A percentile compares a stretch with the other conserved stretches of the same genome.
phyloP scores from a whole-genome alignment of 2,329 filamentous ascomycete species.

The Trichoderma simmonsii region DNA sequence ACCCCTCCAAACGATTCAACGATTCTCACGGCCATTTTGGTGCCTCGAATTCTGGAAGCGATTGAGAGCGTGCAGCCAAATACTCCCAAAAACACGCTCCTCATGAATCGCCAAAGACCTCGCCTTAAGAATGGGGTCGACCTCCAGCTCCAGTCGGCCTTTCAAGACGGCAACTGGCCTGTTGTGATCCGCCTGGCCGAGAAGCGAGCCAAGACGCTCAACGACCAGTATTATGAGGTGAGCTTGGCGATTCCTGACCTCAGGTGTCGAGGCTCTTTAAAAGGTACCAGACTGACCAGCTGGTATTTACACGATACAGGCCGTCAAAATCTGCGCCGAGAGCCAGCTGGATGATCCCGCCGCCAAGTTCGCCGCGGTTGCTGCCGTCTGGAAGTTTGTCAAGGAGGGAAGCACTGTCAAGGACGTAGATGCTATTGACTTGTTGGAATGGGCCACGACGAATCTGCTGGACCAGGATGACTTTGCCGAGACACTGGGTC shows the following conservation, averaged over 20 bases:
- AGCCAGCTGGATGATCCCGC: conserved; percentile 49
- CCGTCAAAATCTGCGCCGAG: conserved; percentile 49
- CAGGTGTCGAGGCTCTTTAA: not conserved
- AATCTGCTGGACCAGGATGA: conserved; percentile 38
- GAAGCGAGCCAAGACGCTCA: conserved; percentile 46
- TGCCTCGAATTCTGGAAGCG: not conserved
- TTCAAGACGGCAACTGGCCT: conserved; percentile 53
- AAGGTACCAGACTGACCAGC: not conserved
- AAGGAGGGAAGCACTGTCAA: conserved; percentile 45
- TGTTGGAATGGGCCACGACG: conserved; percentile 54
- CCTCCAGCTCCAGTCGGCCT: conserved; percentile 54
- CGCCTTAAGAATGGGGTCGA: conserved; percentile 50
- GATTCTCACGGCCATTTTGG: not conserved
- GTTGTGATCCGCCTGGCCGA: conserved; percentile 50
- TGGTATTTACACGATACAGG: conserved; percentile 37
- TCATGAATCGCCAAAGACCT: conserved; percentile 36
- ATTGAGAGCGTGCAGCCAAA: not conserved
- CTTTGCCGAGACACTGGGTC: conserved; percentile 48
- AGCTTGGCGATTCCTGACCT: conserved; percentile 18
- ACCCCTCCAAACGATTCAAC: conserved; percentile 6
- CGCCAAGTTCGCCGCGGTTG: conserved; percentile 44
- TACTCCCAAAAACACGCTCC: conserved; percentile 11
- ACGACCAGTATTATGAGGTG: conserved; percentile 57
- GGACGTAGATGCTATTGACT: conserved; percentile 50
- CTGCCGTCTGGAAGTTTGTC: conserved; percentile 45